Conservation (phyloP, 345 rosid species). For the Moricandia arvensis region DNA sequence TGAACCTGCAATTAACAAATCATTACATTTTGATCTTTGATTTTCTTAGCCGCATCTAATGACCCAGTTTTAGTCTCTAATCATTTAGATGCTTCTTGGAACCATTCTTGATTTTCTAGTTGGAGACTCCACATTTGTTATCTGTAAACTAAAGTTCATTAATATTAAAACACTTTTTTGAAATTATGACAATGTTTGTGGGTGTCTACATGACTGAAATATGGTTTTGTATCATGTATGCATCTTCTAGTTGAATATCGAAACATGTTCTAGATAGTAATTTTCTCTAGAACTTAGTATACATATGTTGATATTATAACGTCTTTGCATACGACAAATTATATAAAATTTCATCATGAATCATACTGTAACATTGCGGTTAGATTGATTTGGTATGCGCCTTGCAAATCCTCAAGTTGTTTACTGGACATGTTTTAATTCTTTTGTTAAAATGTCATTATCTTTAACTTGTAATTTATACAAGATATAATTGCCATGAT, state of each 20-base stretch:
- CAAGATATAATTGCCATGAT: conserved; percentile 3
- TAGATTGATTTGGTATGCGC: conserved; percentile 1
- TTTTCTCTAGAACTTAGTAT: neutral
- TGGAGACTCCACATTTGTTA: conserved; percentile 16
- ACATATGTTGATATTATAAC: neutral
- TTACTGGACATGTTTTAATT: conserved; percentile 7
- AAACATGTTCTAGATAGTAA: neutral
- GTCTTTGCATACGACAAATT: neutral
- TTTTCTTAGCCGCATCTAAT: conserved; percentile 19
- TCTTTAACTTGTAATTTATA: neutral
- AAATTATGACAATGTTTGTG: neutral
- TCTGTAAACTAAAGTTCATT: conserved; percentile 1
- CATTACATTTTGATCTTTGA: conserved; percentile 10
- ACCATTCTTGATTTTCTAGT: conserved; percentile 12
- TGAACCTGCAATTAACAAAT: conserved; percentile 7
- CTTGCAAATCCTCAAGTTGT: conserved; percentile 1
- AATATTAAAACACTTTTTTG: neutral
- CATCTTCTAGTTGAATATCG: neutral
- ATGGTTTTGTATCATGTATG: neutral
- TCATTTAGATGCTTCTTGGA: conserved; percentile 7
- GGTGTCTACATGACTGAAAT: neutral
- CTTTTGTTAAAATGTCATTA: conserved; percentile 29
- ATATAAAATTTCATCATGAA: neutral
- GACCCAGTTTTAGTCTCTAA: conserved; percentile 10
- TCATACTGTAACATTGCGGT: neutral